These are phyloP conservation scores for Annona squamosa DNA, from an alignment of 164 flowering plant genomes.

Conservation along the genomic window DNA sequence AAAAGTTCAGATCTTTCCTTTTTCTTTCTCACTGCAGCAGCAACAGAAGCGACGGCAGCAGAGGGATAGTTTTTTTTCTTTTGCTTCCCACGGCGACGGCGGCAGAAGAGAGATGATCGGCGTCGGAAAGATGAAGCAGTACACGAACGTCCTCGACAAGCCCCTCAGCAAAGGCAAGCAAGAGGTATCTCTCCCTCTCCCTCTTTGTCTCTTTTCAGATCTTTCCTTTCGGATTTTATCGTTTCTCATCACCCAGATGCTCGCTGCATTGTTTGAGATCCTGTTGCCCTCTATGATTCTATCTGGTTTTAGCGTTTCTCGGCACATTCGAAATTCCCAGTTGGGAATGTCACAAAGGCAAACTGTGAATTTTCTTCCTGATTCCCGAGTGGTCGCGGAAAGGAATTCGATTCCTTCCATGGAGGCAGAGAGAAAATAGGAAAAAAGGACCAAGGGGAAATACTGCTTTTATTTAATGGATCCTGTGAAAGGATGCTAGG, in stretches of 20 bases:
- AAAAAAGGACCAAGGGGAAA: too few species aligned
- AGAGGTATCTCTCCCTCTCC: conserved; percentile 46
- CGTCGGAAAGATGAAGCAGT: conserved; percentile 90
- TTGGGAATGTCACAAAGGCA: background rate
- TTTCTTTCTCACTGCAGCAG: too few species aligned
- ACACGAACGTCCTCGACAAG: conserved; percentile 84
- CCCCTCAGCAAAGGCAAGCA: conserved; percentile 98
- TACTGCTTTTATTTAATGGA: too few species aligned
- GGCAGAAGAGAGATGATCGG: conserved; percentile 55
- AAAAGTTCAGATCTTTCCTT: background rate
- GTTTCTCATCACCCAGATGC: background rate
- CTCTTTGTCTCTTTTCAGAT: conserved; percentile 5
- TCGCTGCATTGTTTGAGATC: background rate
- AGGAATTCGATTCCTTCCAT: too few species aligned
- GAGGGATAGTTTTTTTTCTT: background rate
- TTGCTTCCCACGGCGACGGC: too few species aligned
- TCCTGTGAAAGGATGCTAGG: background rate
- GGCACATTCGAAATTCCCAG: background rate
- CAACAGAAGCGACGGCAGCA: background rate
- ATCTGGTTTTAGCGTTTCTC: background rate
- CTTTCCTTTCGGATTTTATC: background rate
- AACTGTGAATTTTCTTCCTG: background rate
- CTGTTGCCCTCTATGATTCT: background rate
- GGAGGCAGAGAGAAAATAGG: too few species aligned
- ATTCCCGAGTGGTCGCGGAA: too few species aligned